Evolutionary conservation across 805 yeast species (phyloP).

Genomic region (Myxozyma neotropica): DNA sequence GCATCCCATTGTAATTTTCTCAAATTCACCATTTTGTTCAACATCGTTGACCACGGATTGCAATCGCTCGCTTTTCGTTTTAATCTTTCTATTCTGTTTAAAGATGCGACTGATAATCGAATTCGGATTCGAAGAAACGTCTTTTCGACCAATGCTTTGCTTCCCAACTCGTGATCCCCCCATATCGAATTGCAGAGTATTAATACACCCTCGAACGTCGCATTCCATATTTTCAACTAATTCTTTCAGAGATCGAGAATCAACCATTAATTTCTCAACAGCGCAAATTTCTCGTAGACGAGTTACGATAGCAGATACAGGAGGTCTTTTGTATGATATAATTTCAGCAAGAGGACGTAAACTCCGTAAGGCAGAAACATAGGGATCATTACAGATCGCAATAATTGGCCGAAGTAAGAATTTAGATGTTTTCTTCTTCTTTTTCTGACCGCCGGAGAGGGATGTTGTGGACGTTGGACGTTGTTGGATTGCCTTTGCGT

Average conservation of each 20-base stretch:
- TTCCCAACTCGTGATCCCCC: conserved; percentile 13
- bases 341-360: conserved; percentile 75
- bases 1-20: conserved; percentile 67
- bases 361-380: conserved; percentile 71
- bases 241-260: conserved; percentile 59
- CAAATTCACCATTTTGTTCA: conserved; percentile 54
- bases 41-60: conserved; percentile 51
- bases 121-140: conserved; percentile 67
- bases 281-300: conserved; percentile 57
- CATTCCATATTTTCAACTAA: conserved; percentile 72
- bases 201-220: conserved; percentile 84
- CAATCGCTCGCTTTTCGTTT: conserved; percentile 40
- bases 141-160: conserved; percentile 50
- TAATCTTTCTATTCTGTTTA: conserved; percentile 48
- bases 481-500: conserved; percentile 53
- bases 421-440: conserved; percentile 44
- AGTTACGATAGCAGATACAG: conserved; percentile 50
- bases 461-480: conserved; percentile 21
- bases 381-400: conserved; percentile 87
- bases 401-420: conserved; percentile 80
- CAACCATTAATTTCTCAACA: conserved; percentile 55
- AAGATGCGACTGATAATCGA: conserved; percentile 64
- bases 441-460: conserved; percentile 29
- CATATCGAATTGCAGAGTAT: conserved; percentile 70
- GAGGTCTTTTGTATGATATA: conserved; percentile 63